Evolutionary conservation across 495 filamentous ascomycete species (phyloP), one percentile per base, ranked within the genome.

Genomic region (Xylaria acuta): DNA sequence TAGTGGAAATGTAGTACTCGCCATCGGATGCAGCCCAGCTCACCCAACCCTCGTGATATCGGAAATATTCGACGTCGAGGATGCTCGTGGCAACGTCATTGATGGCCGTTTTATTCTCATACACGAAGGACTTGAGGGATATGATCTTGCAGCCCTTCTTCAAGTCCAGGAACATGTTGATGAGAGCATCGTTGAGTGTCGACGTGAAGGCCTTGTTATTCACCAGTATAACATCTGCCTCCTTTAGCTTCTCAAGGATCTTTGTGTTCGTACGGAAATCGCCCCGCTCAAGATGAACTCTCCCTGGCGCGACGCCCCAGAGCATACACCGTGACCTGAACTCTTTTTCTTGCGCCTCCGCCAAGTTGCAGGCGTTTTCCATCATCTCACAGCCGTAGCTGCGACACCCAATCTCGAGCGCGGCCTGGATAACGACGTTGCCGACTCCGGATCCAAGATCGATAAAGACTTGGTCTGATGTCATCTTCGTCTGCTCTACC

Each of bases 371-470:
- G 5, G 93, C 92, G 63, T 94, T 94, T 72, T 91, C 86, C 93
- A 97, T 95, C 87, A 95, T 92, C 81, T 99, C 96, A 78, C 95
- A 97, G 32, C 96, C 96, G 90, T 94, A 98, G 81, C 92, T 95
- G 80, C 97, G 93, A 79, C 93, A 97, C 18, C 96, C 96, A 62
- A 95, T 89, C 79, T 99, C 93, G 9, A 99, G 88, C 11, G 96
- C 96, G 5, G 96, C 96, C 79, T 99, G 96, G 51, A 99, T 84
- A 30, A 95, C 93, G 4, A 98, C 96, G 80, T 97, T 99, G 6
- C 94, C 96, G 36, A 97, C 96, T 34, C 96, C 96, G 22, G 94
- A 97, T 38, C 96, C 96, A 45, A 99, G 86, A 78, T 99, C 96
- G 68, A 99, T 90, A 77, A 99, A 98, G 1, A 95, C 90, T 69